Evolutionary conservation across 1,284 basidiomycete genomes (phyloP).

Genomic region (Baeospora myosura): DNA sequence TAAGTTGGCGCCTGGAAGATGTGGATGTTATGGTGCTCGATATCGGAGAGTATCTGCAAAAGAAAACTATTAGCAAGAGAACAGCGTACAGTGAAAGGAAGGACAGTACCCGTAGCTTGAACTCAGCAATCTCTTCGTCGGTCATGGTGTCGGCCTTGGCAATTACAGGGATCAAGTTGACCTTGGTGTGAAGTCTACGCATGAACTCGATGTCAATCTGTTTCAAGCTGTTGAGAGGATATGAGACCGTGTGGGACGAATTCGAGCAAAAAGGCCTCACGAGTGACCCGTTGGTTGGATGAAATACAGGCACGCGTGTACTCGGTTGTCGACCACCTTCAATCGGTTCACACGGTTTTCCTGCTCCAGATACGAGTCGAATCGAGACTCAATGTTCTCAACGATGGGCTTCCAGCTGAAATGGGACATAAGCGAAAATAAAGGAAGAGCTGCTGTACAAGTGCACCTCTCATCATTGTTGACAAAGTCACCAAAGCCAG

Average conservation of each 20-base stretch:
- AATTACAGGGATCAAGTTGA: slow-evolving; percentile 96
- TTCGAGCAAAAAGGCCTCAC: slow-evolving; percentile 44
- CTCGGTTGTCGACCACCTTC: slow-evolving; percentile 83
- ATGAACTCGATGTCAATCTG: slow-evolving; percentile 98
- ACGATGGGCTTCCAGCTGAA: slow-evolving; percentile 93
- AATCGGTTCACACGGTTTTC: slow-evolving; percentile 93
- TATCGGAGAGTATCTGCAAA: slow-evolving; percentile 78
- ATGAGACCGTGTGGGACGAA: slow-evolving; percentile 7
- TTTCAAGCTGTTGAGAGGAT: slow-evolving; percentile 59
- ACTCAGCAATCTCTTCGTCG: slow-evolving; percentile 86
- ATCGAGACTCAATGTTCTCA: slow-evolving; percentile 94
- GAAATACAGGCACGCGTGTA: slow-evolving; percentile 94
- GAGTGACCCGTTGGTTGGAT: slow-evolving; percentile 96
- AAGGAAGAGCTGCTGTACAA: slow-evolving; percentile 15
- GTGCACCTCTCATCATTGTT: slow-evolving; percentile 90
- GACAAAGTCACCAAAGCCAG: slow-evolving; percentile 95
- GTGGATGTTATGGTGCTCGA: slow-evolving; percentile 87
- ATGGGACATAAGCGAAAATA: slow-evolving; percentile 10
- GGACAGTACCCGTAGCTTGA: slow-evolving; percentile 78
- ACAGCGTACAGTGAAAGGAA: slow-evolving; percentile 5
- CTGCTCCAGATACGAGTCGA: slow-evolving; percentile 93
- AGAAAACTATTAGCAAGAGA: slow-evolving; percentile 9
- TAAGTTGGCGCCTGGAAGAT: slow-evolving; percentile 96
- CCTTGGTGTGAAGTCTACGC: slow-evolving; percentile 89
- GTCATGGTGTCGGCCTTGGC: slow-evolving; percentile 96